phyloP scores from a whole-genome alignment of 805 yeast genomes.

The Lipomyces anomalus region DNA sequence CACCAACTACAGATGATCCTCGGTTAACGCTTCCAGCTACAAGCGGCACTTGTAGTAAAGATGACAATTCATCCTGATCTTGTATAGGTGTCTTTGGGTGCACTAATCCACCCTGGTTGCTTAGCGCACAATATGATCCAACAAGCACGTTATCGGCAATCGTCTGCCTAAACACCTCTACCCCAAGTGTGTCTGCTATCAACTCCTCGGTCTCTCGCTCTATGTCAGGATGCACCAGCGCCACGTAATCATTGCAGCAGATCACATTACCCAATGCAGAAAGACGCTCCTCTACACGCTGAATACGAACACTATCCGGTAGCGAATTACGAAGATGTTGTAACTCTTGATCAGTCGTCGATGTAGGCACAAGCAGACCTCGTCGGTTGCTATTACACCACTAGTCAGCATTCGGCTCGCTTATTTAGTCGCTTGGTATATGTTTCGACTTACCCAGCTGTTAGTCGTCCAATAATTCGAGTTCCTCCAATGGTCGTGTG shows the following conservation, averaged over 20 bases:
- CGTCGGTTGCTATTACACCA: constrained; percentile 94
- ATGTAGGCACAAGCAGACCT: constrained; percentile 93
- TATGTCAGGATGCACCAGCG: constrained; percentile 97
- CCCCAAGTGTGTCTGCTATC: constrained; percentile 96
- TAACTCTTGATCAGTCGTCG: constrained; percentile 96
- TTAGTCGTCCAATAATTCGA: constrained; percentile 95
- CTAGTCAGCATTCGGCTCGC: not conserved
- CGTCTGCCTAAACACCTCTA: constrained; percentile 98
- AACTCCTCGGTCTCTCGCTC: constrained; percentile 99
- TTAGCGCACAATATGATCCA: constrained; percentile 90
- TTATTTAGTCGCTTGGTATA: too few species aligned
- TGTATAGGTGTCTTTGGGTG: constrained; percentile 97
- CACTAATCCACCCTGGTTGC: constrained; percentile 97
- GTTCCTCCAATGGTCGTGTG: constrained; percentile 98
- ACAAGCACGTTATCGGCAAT: constrained; percentile 97
- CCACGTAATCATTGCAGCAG: constrained; percentile 98
- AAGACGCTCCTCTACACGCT: constrained; percentile 95
- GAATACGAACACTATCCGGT: constrained; percentile 92
- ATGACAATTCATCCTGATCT: constrained; percentile 96
- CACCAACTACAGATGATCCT: constrained; percentile 96
- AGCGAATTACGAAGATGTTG: constrained; percentile 94
- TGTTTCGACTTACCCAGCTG: constrained; percentile 46
- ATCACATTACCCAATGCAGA: constrained; percentile 97
- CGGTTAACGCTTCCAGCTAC: constrained; percentile 99
- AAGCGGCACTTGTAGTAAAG: constrained; percentile 90